Percentiles rank a stretch among this genome's conserved stretches.
phyloP scores from a whole-genome alignment of 1,284 basidiomycete species.

The Gymnopus androsaceus region DNA sequence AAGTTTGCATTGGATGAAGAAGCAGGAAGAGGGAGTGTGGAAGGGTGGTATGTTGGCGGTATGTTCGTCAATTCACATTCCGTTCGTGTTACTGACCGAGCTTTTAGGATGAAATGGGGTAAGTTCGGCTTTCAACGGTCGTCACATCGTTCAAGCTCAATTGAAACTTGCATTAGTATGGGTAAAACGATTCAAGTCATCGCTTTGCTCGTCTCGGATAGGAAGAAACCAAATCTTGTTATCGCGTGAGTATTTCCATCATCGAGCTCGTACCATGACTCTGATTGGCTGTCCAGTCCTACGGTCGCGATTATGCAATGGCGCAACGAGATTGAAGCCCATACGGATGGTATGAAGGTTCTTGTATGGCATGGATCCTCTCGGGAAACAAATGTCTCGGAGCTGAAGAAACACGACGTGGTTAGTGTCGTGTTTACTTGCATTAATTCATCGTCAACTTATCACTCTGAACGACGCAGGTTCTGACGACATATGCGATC shows the following conservation, averaged over 20 bases:
- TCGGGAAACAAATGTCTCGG: slow-evolving; percentile 61
- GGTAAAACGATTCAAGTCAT: slow-evolving; percentile 99
- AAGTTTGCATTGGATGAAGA: slow-evolving; percentile 93
- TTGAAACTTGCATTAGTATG: slow-evolving; percentile 63
- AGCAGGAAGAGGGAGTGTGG: slow-evolving; percentile 91
- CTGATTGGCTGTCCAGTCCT: slow-evolving; percentile 49
- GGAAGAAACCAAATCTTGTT: slow-evolving; percentile 83
- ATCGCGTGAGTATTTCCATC: slow-evolving; percentile 68
- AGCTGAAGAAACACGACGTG: slow-evolving; percentile 86
- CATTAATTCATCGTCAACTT: neutral
- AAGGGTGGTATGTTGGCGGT: slow-evolving; percentile 92
- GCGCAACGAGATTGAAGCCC: slow-evolving; percentile 90
- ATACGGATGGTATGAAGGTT: slow-evolving; percentile 79
- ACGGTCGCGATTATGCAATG: slow-evolving; percentile 99
- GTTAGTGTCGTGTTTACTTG: slow-evolving; percentile 41
- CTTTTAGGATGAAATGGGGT: slow-evolving; percentile 87
- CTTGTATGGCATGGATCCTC: slow-evolving; percentile 91
- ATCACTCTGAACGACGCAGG: slow-evolving; percentile 34
- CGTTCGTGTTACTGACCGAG: slow-evolving; percentile 11
- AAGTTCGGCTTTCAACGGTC: slow-evolving; percentile 24
- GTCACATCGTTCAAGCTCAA: slow-evolving; percentile 4
- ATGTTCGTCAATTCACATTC: slow-evolving; percentile 29
- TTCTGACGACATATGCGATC: slow-evolving; percentile 81
- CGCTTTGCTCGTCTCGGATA: slow-evolving; percentile 81
- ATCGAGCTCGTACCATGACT: neutral